phyloP scores from a whole-genome alignment of 352 stramenopile species.

The Pythium utonaiense region DNA sequence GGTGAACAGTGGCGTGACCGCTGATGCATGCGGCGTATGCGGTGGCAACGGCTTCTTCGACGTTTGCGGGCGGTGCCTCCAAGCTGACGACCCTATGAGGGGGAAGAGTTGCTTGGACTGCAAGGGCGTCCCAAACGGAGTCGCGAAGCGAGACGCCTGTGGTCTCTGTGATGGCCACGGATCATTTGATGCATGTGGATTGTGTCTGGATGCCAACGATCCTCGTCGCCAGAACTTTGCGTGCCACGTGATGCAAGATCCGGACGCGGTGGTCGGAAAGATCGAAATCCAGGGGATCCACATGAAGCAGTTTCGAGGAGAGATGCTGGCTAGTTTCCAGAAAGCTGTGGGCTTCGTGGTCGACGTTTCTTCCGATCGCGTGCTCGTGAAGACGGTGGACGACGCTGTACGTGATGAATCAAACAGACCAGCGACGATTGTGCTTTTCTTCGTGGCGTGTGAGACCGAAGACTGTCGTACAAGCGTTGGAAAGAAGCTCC shows the following conservation, averaged over 20 bases:
- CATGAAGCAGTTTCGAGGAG: slow-evolving; percentile 17
- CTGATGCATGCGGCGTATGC: slow-evolving; percentile 32
- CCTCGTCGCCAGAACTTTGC: slow-evolving; percentile 28
- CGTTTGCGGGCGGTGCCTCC: slow-evolving; percentile 27
- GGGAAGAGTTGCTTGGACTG: slow-evolving; percentile 29
- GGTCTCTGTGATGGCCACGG: slow-evolving; percentile 31
- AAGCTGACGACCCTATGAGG: slow-evolving; percentile 17
- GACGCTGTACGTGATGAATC: background rate
- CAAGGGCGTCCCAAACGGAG: slow-evolving; percentile 26
- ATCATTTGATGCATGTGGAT: slow-evolving; percentile 34
- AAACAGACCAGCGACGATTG: background rate
- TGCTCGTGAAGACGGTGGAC: slow-evolving; percentile 22
- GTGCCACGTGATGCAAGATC: slow-evolving; percentile 31
- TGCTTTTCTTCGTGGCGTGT: slow-evolving; percentile 23
- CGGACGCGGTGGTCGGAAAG: slow-evolving; percentile 27
- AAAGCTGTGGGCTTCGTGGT: slow-evolving; percentile 15
- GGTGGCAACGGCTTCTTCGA: slow-evolving; percentile 30
- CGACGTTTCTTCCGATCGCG: background rate
- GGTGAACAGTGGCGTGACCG: slow-evolving; percentile 21
- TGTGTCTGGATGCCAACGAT: slow-evolving; percentile 33
- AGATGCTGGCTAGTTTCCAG: slow-evolving; percentile 20
- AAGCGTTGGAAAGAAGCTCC: slow-evolving; percentile 4
- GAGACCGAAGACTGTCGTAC: slow-evolving; percentile 15
- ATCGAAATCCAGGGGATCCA: slow-evolving; percentile 18
- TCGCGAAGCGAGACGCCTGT: slow-evolving; percentile 20